Percentiles rank a stretch among this genome's conserved stretches.
Conservation (phyloP, 169 alveolate genomes). For the Toxoplasma gondii region DNA sequence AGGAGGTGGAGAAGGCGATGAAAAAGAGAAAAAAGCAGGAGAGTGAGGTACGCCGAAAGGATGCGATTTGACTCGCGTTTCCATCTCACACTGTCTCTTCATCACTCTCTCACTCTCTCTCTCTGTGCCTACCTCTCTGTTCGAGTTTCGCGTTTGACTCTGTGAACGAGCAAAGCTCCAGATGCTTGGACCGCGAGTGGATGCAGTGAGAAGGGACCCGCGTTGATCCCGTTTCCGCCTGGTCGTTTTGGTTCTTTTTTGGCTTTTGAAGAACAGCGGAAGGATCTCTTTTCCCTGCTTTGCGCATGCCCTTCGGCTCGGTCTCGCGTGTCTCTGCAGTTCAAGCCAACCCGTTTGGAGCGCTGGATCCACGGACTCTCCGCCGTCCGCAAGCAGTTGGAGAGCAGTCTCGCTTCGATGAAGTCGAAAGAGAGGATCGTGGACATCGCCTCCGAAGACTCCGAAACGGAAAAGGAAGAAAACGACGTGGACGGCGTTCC, state of each 20-base stretch:
- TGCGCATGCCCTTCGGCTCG: background rate
- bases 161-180: no score
- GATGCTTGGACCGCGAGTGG: no score
- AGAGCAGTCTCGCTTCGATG: background rate
- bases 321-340: background rate
- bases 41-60: background rate
- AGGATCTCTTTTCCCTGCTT: no score
- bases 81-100: no score
- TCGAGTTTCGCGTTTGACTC: no score
- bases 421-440: background rate
- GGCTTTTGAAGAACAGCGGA: no score
- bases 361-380: background rate
- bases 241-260: no score
- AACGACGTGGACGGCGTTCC: conserved; percentile 13
- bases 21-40: background rate
- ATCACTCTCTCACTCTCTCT: no score
- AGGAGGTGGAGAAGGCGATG: background rate
- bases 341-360: background rate
- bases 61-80: no score
- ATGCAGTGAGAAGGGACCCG: no score
- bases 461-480: background rate
- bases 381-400: background rate
- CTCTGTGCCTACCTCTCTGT: no score
- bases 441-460: background rate
- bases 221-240: no score